Evolutionary conservation across 2,329 filamentous ascomycete species (phyloP), one percentile per base, ranked within the genome.

Genomic region (Sporothrix euskadiensis): DNA sequence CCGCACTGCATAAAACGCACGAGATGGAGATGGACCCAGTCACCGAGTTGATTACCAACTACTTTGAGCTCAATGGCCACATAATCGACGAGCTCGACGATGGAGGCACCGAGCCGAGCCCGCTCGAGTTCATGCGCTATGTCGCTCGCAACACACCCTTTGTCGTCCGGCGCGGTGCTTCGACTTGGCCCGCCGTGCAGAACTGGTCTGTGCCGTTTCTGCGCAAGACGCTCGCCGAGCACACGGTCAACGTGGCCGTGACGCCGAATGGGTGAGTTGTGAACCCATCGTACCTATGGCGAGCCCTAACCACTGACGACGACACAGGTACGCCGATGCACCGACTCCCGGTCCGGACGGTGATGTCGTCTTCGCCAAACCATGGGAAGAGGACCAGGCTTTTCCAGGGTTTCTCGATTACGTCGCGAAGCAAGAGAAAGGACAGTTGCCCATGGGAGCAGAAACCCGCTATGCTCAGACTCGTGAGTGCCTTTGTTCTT

Each of bases 111-210:
- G 88, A 91, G 68, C 93, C 93, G 4, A 92, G 90, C 39, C 88
- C 93, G 0, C 86, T 96, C 6, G 91, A 94, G 78, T 95, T 95
- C 79, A 91, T 94, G 89, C 88, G 91, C 78, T 91, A 89, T 80
- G 92, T 94, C 26, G 86, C 91, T 19, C 86, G 84, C 49, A 96
- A 95, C 79, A 87, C 89, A 0, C 93, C 93, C 0, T 94, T 95
- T 77, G 87, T 95, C 2, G 83, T 94, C 39, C 86, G 91, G 52
- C 83, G 85, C 9, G 91, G 86, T 3, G 91, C 91, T 0, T 79
- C 78, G 0, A 81, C 85, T 49, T 95, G 92, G 91, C 82, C 83
- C 54, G 91, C 92, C 0, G 84, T 84, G 3, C 83, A 81, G 72
- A 84, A 81, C 69, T 96, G 93, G 93, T 86, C 87, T 74, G 85